Evolutionary conservation across 306 rosid species (phyloP), one percentile per base, ranked within the genome.

Genomic region (Luffa acutangula): DNA sequence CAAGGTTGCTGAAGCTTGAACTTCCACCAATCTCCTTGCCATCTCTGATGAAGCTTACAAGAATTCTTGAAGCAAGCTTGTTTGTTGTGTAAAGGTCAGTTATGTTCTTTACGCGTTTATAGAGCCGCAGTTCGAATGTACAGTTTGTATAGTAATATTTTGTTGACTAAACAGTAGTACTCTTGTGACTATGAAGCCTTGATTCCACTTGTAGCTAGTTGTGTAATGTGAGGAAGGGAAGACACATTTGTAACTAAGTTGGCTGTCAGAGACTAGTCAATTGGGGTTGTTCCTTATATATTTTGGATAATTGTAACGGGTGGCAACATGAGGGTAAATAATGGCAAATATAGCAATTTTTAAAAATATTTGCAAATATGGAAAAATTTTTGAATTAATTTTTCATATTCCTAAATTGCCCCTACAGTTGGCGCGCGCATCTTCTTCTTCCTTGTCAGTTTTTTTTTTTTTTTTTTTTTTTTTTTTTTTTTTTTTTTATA

Each of bases 1-100:
- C 90, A 93, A 89, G 83, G 91, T 91, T 46, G 78, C 89, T 37
- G 94, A 92, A 33, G 80, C 90, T 73, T 91, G 88, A 89, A 75
- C 18, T 72, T 51, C 71, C 67, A 21, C 63, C 78, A 51, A 66
- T 66, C 15, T 42, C 53, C 34, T n/a, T 69, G 52, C 6, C 42
- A 73, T 72, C 43, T 72, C 42, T 31, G 58, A 20, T 70, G 11
- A 70, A 72, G 46, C 78, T 73, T 73, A 25, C 77, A 73, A 73
- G 59, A 73, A 49, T 31, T 14, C 75, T 43, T 37, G 48, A 69
- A 69, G 75, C 75, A 69, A 69, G 75, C 75, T 64, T 9, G 75
- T 52, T 64, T 33, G 7, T 1, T 7, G 31, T 69, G 54, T 41
- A 49, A 15, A 48, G 78, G 62, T 74, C 13, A 49, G 78, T 74